phyloP scores from a whole-genome alignment of 352 stramenopile genomes.

The Globisporangium ultimum region DNA sequence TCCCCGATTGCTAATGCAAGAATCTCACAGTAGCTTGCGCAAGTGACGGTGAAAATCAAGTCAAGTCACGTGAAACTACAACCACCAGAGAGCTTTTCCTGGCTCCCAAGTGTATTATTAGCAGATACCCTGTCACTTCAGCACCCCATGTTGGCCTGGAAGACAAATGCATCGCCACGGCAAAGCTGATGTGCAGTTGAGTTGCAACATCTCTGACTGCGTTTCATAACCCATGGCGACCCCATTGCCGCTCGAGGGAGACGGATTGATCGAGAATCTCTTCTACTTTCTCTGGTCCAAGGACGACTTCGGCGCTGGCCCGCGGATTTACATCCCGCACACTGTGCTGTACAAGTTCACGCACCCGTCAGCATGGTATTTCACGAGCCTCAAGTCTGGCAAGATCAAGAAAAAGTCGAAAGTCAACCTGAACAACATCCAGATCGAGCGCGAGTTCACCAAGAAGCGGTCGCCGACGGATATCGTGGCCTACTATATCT shows the following conservation, averaged over 20 bases:
- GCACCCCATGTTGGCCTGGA: too few relatives aligned
- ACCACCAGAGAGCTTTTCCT: too few relatives aligned
- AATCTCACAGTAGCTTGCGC: too few relatives aligned
- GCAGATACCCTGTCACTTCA: too few relatives aligned
- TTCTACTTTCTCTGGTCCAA: constrained; percentile 90
- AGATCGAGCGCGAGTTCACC: constrained; percentile 94
- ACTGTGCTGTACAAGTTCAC: constrained; percentile 93
- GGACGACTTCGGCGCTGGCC: constrained; percentile 87
- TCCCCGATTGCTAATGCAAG: too few relatives aligned
- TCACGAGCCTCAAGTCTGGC: constrained; percentile 80
- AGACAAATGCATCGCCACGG: too few relatives aligned
- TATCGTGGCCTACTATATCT: constrained; percentile 92
- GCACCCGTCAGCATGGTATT: constrained; percentile 94
- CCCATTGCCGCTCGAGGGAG: constrained; percentile 70
- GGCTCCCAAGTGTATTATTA: too few relatives aligned
- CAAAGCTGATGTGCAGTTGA: too few relatives aligned
- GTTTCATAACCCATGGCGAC: constrained; percentile 34
- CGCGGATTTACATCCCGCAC: constrained; percentile 89
- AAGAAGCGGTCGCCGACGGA: constrained; percentile 79
- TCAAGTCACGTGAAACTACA: too few relatives aligned
- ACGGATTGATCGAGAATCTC: constrained; percentile 86
- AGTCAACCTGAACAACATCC: constrained; percentile 86
- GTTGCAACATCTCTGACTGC: too few relatives aligned
- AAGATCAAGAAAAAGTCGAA: constrained; percentile 92
- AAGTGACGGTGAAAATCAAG: too few relatives aligned